Evolutionary conservation across 345 rosid genomes (phyloP).

Genomic region (Boechera divaricarpa): DNA sequence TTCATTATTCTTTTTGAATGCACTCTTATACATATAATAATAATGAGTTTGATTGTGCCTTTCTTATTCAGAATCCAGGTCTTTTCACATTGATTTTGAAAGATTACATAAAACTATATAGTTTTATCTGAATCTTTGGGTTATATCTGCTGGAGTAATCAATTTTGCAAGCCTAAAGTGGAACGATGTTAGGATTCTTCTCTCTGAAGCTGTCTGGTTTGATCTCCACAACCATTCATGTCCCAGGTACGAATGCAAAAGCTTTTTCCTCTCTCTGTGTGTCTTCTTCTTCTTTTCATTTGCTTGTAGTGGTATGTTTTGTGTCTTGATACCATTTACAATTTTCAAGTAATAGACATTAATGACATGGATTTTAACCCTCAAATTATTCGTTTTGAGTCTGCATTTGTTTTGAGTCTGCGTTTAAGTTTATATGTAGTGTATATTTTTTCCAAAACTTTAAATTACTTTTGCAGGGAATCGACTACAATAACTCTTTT

Average conservation of each 20-base stretch:
- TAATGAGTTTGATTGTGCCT: slow-evolving; percentile 19
- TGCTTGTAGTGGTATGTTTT: background rate
- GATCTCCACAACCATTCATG: background rate
- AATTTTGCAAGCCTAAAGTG: background rate
- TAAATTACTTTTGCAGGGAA: too few species aligned
- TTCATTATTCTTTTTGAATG: slow-evolving; percentile 40
- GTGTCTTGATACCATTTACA: too few species aligned
- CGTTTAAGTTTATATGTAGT: too few species aligned
- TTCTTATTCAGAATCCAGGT: slow-evolving; percentile 1
- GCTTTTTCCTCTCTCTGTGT: background rate
- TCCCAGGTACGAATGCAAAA: slow-evolving; percentile 7
- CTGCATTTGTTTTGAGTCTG: too few species aligned
- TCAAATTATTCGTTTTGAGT: too few species aligned
- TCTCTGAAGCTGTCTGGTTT: slow-evolving; percentile 5
- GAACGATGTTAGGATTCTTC: too few species aligned
- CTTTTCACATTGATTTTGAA: background rate
- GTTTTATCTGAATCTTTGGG: slow-evolving; percentile 3
- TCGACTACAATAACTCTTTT: too few species aligned
- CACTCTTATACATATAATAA: slow-evolving; percentile 18
- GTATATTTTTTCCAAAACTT: too few species aligned
- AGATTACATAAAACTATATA: background rate
- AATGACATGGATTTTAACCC: too few species aligned
- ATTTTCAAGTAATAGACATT: too few species aligned
- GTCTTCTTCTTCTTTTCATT: background rate
- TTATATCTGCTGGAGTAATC: slow-evolving; percentile 23